These are phyloP conservation scores for Powellomyces hirtus DNA, from an alignment of 192 early-diverging fungal species.

Conservation along the genomic window DNA sequence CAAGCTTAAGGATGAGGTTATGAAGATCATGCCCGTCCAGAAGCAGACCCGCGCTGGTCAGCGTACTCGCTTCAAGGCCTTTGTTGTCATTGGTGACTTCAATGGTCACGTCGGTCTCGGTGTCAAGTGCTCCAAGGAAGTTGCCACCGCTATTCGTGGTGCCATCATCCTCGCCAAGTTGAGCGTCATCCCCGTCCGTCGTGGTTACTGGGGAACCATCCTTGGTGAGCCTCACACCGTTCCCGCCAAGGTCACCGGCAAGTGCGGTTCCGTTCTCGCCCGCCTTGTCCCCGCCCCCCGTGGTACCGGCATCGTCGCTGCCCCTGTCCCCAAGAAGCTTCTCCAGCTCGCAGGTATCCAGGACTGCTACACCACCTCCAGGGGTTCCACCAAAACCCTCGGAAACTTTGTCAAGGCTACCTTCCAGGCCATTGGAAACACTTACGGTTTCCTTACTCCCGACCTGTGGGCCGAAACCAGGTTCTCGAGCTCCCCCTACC, in stretches of 20 bases:
- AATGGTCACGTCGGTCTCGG: slow-evolving; percentile 98
- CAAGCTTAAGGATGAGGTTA: slow-evolving; percentile 97
- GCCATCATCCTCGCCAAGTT: slow-evolving; percentile 99
- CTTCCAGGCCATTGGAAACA: slow-evolving; percentile 95
- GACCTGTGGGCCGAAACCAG: slow-evolving; percentile 92
- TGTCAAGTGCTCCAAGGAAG: slow-evolving; percentile 99
- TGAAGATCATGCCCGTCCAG: slow-evolving; percentile 99
- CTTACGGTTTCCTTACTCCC: slow-evolving; percentile 96
- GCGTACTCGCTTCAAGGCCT: slow-evolving; percentile 99
- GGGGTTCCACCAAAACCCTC: slow-evolving; percentile 96
- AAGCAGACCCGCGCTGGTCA: slow-evolving; percentile 99
- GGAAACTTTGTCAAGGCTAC: slow-evolving; percentile 99
- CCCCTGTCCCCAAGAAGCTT: slow-evolving; percentile 97
- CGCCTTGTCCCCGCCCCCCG: slow-evolving; percentile 97
- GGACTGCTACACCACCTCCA: slow-evolving; percentile 96
- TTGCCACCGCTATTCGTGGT: slow-evolving; percentile 97
- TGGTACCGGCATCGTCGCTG: slow-evolving; percentile 98
- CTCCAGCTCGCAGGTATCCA: slow-evolving; percentile 94
- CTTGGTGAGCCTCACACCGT: slow-evolving; percentile 98
- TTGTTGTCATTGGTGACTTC: slow-evolving; percentile 96
- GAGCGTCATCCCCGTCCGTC: slow-evolving; percentile 95
- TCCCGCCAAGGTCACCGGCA: slow-evolving; percentile 79
- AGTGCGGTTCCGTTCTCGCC: slow-evolving; percentile 80
- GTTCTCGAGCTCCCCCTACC: slow-evolving; percentile 88
- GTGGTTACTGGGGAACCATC: slow-evolving; percentile 97